A percentile compares a stretch with the other conserved stretches of the same genome.
These are phyloP conservation scores for Fomitopsis pulvina DNA, from an alignment of 768 basidiomycete species.

Conservation along the genomic window DNA sequence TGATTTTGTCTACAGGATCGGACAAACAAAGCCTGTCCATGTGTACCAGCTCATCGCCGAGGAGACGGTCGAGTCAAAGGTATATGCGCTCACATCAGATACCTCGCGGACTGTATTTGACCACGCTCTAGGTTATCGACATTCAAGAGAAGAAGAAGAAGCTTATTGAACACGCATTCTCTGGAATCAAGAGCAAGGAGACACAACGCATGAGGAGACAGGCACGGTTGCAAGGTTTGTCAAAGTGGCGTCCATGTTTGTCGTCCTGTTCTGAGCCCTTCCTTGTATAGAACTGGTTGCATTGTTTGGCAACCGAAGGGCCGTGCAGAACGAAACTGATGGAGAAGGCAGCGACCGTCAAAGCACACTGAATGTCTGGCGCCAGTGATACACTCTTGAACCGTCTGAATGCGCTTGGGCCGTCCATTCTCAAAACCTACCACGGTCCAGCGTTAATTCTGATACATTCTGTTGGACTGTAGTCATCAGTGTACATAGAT, in stretches of 20 bases:
- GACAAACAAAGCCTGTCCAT: slow-evolving; percentile 76
- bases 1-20: slow-evolving; percentile 40
- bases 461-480: background rate
- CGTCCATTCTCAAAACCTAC: background rate
- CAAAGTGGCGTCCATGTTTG: background rate
- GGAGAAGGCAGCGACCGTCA: slow-evolving; percentile 1
- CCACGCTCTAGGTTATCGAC: slow-evolving; percentile 49
- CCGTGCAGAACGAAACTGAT: slow-evolving; percentile 7
- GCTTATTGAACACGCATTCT: slow-evolving; percentile 79
- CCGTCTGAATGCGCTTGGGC: background rate
- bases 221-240: slow-evolving; percentile 71
- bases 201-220: slow-evolving; percentile 72
- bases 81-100: slow-evolving; percentile 19
- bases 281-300: slow-evolving; percentile 48
- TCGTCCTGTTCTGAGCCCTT: background rate
- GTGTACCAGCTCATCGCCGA: slow-evolving; percentile 90
- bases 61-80: slow-evolving; percentile 83
- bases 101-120: background rate
- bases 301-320: slow-evolving; percentile 40
- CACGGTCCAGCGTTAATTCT: too few relatives aligned
- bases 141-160: slow-evolving; percentile 84
- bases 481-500: background rate
- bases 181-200: slow-evolving; percentile 71
- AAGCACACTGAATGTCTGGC: slow-evolving; percentile 13
- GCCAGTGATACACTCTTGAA: background rate